Percentiles rank a stretch among this genome's conserved stretches.
Evolutionary conservation across 169 alveolate genomes (phyloP).

Genomic region (Babesia sp.): DNA sequence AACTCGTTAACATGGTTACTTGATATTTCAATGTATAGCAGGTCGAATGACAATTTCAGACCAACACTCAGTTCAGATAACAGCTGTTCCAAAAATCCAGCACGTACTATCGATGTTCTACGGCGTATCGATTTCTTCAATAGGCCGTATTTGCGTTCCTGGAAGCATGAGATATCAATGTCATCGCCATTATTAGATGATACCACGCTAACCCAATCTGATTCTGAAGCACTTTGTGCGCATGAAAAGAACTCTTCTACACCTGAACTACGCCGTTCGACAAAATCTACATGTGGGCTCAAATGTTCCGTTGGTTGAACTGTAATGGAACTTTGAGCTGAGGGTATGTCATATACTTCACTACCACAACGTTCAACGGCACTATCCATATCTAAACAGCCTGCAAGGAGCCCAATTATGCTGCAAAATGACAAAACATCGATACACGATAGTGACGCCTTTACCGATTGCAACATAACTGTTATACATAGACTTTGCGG

Average conservation of each 20-base stretch:
- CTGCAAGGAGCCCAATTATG: conserved; percentile 5
- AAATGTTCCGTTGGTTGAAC: neutral
- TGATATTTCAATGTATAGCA: conserved; percentile 44
- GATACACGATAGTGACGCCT: conserved; percentile 33
- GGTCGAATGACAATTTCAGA: conserved; percentile 24
- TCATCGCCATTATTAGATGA: neutral
- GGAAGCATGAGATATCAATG: neutral
- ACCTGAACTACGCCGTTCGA: neutral
- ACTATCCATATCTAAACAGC: neutral
- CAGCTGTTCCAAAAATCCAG: conserved; percentile 18
- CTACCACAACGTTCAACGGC: neutral
- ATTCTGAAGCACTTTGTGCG: neutral
- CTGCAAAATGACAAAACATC: conserved; percentile 44
- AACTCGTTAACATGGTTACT: conserved; percentile 26
- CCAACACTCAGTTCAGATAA: conserved; percentile 42
- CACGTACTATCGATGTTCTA: neutral
- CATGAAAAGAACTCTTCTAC: conserved; percentile 44
- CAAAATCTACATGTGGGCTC: neutral
- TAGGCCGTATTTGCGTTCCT: neutral
- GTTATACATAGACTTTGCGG: conserved; percentile 53
- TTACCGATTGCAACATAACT: conserved; percentile 41
- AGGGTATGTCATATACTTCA: neutral
- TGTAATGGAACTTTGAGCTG: neutral
- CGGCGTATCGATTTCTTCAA: neutral
- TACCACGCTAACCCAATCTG: conserved; percentile 39